Percentiles rank a stretch among this genome's conserved stretches.
These are phyloP conservation scores for Platismatia glauca DNA, from an alignment of 495 filamentous ascomycete species.

Conservation along the genomic window DNA sequence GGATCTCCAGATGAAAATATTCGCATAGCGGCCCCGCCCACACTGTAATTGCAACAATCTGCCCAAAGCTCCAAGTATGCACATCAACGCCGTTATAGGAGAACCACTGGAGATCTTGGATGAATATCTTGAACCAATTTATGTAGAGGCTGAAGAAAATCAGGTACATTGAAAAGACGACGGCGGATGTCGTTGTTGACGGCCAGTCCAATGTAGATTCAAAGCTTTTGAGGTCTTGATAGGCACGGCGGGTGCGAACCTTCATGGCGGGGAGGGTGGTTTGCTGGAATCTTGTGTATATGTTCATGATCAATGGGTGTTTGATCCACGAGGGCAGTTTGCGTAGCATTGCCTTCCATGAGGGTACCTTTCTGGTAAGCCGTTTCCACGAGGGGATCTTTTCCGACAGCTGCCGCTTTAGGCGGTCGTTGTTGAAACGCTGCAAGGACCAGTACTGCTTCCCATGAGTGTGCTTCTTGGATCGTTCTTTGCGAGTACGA, in stretches of 20 bases:
- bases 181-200: background rate
- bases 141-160: constrained; percentile 13
- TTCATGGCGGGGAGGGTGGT: background rate
- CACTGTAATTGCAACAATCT: constrained; percentile 21
- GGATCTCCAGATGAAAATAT: constrained; percentile 22
- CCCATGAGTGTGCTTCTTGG: background rate
- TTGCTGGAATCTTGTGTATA: background rate
- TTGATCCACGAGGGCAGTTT: background rate
- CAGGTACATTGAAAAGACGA: background rate
- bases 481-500: background rate
- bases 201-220: background rate
- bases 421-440: background rate
- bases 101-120: constrained; percentile 15
- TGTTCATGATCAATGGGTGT: background rate
- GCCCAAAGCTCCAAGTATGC: constrained; percentile 22
- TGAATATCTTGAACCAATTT: constrained; percentile 9
- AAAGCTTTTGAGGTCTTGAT: background rate
- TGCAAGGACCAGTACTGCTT: background rate
- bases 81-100: constrained; percentile 4
- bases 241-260: background rate
- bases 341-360: background rate
- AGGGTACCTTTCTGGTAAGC: background rate
- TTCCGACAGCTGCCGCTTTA: background rate
- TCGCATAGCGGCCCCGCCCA: constrained; percentile 20
- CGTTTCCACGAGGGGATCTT: background rate